Evolutionary conservation across 140 eudicot species (phyloP).

Genomic region (Erigeron philadelphicus): DNA sequence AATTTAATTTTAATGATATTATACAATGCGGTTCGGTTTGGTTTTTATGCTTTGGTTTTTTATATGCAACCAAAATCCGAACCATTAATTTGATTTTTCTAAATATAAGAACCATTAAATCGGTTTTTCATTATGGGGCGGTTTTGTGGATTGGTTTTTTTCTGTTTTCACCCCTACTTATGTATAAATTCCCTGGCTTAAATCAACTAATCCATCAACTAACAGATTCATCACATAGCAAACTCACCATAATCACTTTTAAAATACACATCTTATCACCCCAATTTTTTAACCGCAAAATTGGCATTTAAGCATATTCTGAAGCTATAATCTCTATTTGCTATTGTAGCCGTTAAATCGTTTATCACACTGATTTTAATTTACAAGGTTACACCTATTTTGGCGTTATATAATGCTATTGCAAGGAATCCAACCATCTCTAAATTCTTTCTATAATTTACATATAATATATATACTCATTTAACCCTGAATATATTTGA

Average conservation of each 20-base stretch:
- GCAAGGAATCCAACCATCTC: background rate
- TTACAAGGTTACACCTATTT: background rate
- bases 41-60: too few species aligned
- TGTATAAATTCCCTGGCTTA: background rate
- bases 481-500: background rate
- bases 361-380: background rate
- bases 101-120: too few species aligned
- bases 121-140: too few species aligned
- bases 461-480: background rate
- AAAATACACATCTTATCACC: background rate
- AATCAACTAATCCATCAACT: background rate
- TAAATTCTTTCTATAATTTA: background rate
- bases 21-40: too few species aligned
- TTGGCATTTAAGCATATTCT: background rate
- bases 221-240: background rate
- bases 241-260: constrained; percentile 2
- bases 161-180: too few species aligned
- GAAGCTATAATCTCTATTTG: constrained; percentile 3
- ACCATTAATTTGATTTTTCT: too few species aligned
- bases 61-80: too few species aligned
- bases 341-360: constrained; percentile 8
- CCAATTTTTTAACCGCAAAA: background rate
- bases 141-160: too few species aligned
- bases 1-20: too few species aligned
- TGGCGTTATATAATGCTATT: background rate